Base-by-base conservation (phyloP, 2,329 filamentous ascomycete genomes). In the Neospermospora avenae region DNA sequence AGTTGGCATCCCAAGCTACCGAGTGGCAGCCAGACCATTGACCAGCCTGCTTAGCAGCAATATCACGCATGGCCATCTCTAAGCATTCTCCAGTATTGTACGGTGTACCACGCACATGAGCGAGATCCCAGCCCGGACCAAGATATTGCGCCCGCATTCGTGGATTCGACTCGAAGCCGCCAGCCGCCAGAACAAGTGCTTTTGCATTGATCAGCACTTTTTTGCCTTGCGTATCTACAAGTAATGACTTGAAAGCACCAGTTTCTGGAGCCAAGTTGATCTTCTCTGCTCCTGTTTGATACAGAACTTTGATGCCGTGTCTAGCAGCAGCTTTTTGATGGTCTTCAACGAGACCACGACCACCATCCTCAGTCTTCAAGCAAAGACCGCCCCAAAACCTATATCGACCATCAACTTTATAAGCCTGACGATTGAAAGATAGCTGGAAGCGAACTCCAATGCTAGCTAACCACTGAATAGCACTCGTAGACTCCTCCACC, bases 321-420 rank as follows among this genome's bases (percentile, higher is more conserved):
- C 67, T 69, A 44, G 65, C 63, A 0, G 81, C 84, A 0, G 77
- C 77, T 2, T 68, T 67, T 25, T 72, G 71, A 62, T 84, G 75
- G 61, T 83, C 78, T 24, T 76, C 69, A 3, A 86, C 78, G 5
- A 88, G 72, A 0, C 84, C 82, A 65, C 85, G 85, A 0, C 85
- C 85, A 0, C 83, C 84, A 63, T 84, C 80, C 54, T 82, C 68
- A 0, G 81, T 84, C 67, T 80, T 84, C 35, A 88, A 72, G n/a
- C 76, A 77, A 69, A 89, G 72, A 0, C 86, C 86, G 11, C 86
- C 86, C 85, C 85, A 89, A 69, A 89, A 89, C 67, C 84, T 85
- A 68, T 79, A 79, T 31, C 80, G 75, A 0, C 82, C 84, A 54
- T 83, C 76, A n/a, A 87, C 78, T 59, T 84, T 76, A 69, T 86